Evolutionary conservation across 2,329 filamentous ascomycete species (phyloP), one percentile per base, ranked within the genome.

Genomic region (Phaeophleospora eucalypticola): DNA sequence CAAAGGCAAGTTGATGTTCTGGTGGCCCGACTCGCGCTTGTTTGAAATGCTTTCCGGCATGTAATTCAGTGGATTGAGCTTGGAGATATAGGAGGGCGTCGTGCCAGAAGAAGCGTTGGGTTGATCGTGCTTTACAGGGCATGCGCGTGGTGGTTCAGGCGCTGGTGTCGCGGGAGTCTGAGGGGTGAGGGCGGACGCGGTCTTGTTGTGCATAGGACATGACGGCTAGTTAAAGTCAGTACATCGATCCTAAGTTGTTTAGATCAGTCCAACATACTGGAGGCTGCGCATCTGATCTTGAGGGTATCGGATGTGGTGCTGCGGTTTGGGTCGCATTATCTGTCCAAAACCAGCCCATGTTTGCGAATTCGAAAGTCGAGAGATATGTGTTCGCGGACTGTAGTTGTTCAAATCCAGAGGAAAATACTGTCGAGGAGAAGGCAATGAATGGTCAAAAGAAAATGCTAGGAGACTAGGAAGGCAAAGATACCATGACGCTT

Each of bases 21-120:
- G 93, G 53, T 86, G 75, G 0, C 81, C 74, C 2, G 88, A 82
- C 41, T 63, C 61, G 40, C 80, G 86, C 21, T 82, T 79, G 71
- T 97, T 91, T 4, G 90, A 91, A 37, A 97, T 76, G 52, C 85
- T 81, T 34, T 80, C 77, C 67, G 94, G 95, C 91, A 98, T 98
- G 76, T 91, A 96, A 74, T 98, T 98, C 43, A 98, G 77, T 4
- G 84, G 84, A 60, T 87, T 87, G 36, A 86, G 71, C 59, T 79
- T 83, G n/a, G 82, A 81, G 46, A 83, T 71, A 33, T 78, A 77
- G 0, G 81, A 80, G 35, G 70, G 65, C 29, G 61, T 57, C 24
- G 24, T 12, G 24, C 24, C 12, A 12, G 24, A 29, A 33, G 53
- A 48, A 40, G 50, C 57, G 44, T 53, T 50, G 41, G 60, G 61